phyloP scores from a whole-genome alignment of 495 filamentous ascomycete species.

The Umbilicaria muhlenbergii region DNA sequence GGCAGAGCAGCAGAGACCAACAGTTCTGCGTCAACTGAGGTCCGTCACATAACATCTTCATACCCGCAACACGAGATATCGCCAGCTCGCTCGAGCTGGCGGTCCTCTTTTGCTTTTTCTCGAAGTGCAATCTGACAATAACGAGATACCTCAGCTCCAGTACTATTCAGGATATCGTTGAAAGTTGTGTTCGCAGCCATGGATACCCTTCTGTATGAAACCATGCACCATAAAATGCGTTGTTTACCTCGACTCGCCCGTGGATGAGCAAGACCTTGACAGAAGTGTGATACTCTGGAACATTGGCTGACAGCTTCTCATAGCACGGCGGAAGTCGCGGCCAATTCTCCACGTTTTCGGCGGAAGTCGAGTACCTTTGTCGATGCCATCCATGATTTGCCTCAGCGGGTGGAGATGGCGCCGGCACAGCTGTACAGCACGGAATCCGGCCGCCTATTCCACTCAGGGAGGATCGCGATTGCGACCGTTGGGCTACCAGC shows the following conservation, averaged over 20 bases:
- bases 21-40: no score
- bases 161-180: no score
- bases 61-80: no score
- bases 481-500: slow-evolving; percentile 93
- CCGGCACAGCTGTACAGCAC: slow-evolving; percentile 97
- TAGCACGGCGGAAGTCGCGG: slow-evolving; percentile 74
- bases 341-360: slow-evolving; percentile 66
- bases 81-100: no score
- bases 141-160: no score
- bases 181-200: slow-evolving; percentile 24
- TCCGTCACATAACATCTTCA: no score
- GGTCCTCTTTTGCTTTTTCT: no score
- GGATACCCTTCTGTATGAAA: slow-evolving; percentile 66
- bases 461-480: slow-evolving; percentile 92
- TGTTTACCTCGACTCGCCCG: no score
- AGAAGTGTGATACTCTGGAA: no score
- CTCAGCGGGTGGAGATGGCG: slow-evolving; percentile 69
- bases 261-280: no score
- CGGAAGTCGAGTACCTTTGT: slow-evolving; percentile 89
- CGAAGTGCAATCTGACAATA: no score
- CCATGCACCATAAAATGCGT: slow-evolving; percentile 3
- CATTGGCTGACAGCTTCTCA: background rate
- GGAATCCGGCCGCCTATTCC: slow-evolving; percentile 90
- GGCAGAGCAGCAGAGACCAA: no score
- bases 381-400: slow-evolving; percentile 92